phyloP scores from a whole-genome alignment of 2,329 filamentous ascomycete species.

The Purpureocillium lavendulum region DNA sequence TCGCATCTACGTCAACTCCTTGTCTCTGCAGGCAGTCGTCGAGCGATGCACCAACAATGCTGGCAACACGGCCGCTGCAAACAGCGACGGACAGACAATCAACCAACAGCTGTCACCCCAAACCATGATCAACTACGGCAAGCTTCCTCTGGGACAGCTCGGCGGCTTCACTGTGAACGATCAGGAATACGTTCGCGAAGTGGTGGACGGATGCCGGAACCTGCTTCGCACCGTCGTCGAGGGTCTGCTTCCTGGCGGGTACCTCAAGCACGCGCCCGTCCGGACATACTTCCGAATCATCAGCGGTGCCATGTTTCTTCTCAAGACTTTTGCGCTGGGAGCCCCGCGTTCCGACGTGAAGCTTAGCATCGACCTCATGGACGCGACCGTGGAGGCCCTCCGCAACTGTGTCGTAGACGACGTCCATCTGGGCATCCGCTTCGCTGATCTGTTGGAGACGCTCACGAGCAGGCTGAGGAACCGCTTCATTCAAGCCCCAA shows the following conservation, averaged over 20 bases:
- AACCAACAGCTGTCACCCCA: conserved; percentile 45
- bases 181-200: conserved; percentile 66
- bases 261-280: conserved; percentile 75
- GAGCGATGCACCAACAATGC: conserved; percentile 81
- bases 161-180: conserved; percentile 58
- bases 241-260: conserved; percentile 63
- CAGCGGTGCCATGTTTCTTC: conserved; percentile 73
- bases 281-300: conserved; percentile 83
- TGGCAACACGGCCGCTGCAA: conserved; percentile 30
- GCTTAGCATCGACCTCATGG: conserved; percentile 66
- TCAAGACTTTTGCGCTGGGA: conserved; percentile 77
- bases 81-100: conserved; percentile 20
- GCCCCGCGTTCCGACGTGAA: conserved; percentile 72
- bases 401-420: conserved; percentile 76
- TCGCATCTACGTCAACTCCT: conserved; percentile 86
- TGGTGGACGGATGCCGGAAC: conserved; percentile 69
- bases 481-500: conserved; percentile 61
- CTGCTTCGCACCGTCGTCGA: conserved; percentile 72
- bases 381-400: conserved; percentile 64
- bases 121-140: conserved; percentile 57
- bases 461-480: conserved; percentile 66
- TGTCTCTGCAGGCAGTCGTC: conserved; percentile 89
- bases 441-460: conserved; percentile 74
- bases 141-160: conserved; percentile 54
- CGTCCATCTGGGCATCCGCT: conserved; percentile 76